Evolutionary conservation across 2,329 filamentous ascomycete species (phyloP).

Genomic region (Ascocoryne sarcoides): DNA sequence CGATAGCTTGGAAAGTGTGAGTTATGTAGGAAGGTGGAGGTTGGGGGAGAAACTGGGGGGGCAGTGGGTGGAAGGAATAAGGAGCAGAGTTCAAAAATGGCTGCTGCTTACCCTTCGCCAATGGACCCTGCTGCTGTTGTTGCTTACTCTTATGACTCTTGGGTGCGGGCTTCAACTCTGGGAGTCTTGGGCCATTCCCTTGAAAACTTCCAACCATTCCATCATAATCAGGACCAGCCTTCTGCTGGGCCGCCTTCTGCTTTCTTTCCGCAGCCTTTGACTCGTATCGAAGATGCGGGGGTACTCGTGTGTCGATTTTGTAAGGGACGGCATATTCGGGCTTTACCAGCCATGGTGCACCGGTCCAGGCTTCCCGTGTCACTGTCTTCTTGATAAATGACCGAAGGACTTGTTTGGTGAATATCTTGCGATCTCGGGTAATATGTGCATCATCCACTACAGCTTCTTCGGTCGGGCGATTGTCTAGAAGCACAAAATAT

Average conservation of each 20-base stretch:
- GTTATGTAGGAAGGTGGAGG: conserved; percentile 20
- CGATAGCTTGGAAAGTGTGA: conserved; percentile 26
- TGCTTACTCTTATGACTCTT: conserved; percentile 61
- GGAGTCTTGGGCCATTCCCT: conserved; percentile 44
- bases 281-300: conserved; percentile 72
- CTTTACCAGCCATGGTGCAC: conserved; percentile 95
- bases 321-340: conserved; percentile 74
- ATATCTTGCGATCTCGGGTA: conserved; percentile 78
- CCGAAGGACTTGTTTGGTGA: conserved; percentile 88
- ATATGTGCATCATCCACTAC: conserved; percentile 76
- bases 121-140: conserved; percentile 32
- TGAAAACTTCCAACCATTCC: conserved; percentile 30
- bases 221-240: conserved; percentile 25
- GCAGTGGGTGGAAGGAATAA: conserved; percentile 6
- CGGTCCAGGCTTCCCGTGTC: conserved; percentile 84
- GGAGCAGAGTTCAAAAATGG: conserved; percentile 27
- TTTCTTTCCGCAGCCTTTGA: conserved; percentile 71
- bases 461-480: conserved; percentile 60
- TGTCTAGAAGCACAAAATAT: conserved; percentile 71
- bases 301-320: conserved; percentile 80
- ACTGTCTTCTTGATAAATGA: conserved; percentile 94
- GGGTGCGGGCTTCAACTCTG: conserved; percentile 63
- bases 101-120: conserved; percentile 32
- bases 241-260: conserved; percentile 58
- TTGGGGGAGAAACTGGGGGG: conserved; percentile 17